These are phyloP conservation scores for Tetradesmus obliquus DNA, from an alignment of 139 green algal genomes.

Conservation along the genomic window DNA sequence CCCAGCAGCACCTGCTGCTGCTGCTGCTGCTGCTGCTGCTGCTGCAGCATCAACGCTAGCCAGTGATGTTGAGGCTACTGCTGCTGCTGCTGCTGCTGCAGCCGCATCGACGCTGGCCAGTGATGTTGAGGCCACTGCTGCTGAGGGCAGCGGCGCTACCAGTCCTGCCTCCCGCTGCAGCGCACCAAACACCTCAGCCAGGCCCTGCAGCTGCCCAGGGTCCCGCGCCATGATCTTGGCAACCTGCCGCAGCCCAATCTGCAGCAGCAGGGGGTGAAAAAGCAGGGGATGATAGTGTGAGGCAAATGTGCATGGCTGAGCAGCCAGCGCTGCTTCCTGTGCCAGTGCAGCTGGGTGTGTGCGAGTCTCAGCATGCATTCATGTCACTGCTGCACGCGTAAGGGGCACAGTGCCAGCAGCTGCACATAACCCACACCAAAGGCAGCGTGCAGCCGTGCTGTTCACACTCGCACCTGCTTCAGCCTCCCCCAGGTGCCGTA, in stretches of 20 bases:
- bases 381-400: no score
- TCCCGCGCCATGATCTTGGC: conserved; percentile 38
- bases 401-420: no score
- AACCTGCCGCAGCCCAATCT: conserved; percentile 48
- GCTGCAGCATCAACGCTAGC: neutral
- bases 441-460: neutral
- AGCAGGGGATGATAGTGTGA: neutral
- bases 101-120: neutral
- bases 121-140: neutral
- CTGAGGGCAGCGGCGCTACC: neutral
- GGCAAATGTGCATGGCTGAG: neutral
- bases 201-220: conserved; percentile 22
- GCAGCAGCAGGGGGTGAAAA: neutral
- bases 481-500: conserved; percentile 80
- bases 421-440: no score
- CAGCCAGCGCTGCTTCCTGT: neutral
- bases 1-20: neutral
- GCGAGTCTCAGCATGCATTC: no score
- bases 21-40: neutral
- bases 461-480: conserved; percentile 73
- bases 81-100: conserved; percentile 21
- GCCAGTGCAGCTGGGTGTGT: neutral
- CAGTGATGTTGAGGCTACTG: conserved; percentile 12
- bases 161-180: conserved; percentile 54
- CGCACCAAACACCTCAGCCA: conserved; percentile 57